Percentiles rank a stretch among this genome's conserved stretches.
Conservation (phyloP, 805 yeast species). For the Suhomyces pyralidae region DNA sequence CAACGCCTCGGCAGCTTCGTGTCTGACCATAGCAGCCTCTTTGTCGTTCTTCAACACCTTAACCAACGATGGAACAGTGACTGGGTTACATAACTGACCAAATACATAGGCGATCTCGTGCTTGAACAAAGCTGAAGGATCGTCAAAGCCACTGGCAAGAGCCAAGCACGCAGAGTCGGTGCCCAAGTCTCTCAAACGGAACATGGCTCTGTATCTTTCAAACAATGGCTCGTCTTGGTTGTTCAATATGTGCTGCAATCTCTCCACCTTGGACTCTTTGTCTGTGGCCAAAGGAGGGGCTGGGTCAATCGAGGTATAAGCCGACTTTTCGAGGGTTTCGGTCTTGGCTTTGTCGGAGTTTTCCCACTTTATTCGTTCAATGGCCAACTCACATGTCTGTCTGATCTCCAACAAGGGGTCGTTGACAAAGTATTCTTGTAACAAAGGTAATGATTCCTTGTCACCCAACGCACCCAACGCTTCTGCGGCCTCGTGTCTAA, state of each 20-base stretch:
- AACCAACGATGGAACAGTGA: constrained; percentile 81
- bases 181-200: constrained; percentile 92
- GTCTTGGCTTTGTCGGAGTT: constrained; percentile 60
- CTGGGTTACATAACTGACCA: constrained; percentile 94
- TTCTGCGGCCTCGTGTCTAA: constrained; percentile 99
- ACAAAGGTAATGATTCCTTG: constrained; percentile 60
- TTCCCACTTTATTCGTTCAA: constrained; percentile 93
- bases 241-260: constrained; percentile 66
- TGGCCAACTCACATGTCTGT: constrained; percentile 97
- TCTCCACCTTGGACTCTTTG: constrained; percentile 53
- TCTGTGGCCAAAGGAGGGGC: constrained; percentile 91
- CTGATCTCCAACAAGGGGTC: constrained; percentile 88
- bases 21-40: constrained; percentile 99
- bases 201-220: constrained; percentile 97
- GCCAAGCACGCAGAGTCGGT: constrained; percentile 91
- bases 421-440: constrained; percentile 58
- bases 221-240: constrained; percentile 77
- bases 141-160: constrained; percentile 83
- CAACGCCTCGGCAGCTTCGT: constrained; percentile 98
- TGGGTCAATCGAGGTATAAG: constrained; percentile 89
- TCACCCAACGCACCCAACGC: constrained; percentile 97
- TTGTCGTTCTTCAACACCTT: constrained; percentile 70
- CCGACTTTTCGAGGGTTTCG: constrained; percentile 71
- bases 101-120: constrained; percentile 98
- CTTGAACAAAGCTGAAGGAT: constrained; percentile 89